These are phyloP conservation scores for Borealophlyctis nickersoniae DNA, from an alignment of 192 early-diverging fungal genomes.

Conservation along the genomic window DNA sequence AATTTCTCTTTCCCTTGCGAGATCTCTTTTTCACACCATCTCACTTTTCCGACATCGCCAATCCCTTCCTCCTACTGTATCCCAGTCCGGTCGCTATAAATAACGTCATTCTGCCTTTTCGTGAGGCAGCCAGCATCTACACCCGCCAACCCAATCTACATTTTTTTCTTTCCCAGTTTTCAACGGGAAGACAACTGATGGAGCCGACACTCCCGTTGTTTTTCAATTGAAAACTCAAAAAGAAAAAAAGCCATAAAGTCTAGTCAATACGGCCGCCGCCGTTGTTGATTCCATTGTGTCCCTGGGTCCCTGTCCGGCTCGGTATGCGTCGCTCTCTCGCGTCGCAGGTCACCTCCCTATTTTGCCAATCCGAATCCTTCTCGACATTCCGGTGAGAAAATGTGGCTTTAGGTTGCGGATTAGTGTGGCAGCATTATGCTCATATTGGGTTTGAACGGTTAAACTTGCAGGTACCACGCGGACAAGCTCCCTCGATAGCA, in stretches of 20 bases:
- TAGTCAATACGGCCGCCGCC: neutral
- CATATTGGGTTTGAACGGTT: slow-evolving; percentile 2
- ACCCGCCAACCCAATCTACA: neutral
- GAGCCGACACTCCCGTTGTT: neutral
- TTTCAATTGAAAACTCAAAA: neutral
- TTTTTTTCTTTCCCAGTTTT: neutral
- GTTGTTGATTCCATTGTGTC: neutral
- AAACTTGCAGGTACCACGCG: slow-evolving; percentile 24
- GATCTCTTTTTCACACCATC: neutral
- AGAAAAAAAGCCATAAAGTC: neutral
- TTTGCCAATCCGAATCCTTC: slow-evolving; percentile 22
- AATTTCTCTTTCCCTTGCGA: too few species aligned
- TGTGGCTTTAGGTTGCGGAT: neutral
- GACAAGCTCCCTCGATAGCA: slow-evolving; percentile 28
- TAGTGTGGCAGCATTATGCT: neutral
- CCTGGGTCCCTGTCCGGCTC: slow-evolving; percentile 16
- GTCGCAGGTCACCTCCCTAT: slow-evolving; percentile 19
- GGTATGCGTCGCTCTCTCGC: slow-evolving; percentile 25
- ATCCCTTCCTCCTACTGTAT: too few species aligned
- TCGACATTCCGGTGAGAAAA: slow-evolving; percentile 19
- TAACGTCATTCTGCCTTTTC: too few species aligned
- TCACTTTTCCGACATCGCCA: slow-evolving; percentile 1
- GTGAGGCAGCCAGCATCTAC: too few species aligned
- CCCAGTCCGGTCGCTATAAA: too few species aligned
- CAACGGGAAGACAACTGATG: neutral